These are phyloP conservation scores for Podospora pseudopauciseta DNA, from an alignment of 495 filamentous ascomycete genomes.

Conservation along the genomic window DNA sequence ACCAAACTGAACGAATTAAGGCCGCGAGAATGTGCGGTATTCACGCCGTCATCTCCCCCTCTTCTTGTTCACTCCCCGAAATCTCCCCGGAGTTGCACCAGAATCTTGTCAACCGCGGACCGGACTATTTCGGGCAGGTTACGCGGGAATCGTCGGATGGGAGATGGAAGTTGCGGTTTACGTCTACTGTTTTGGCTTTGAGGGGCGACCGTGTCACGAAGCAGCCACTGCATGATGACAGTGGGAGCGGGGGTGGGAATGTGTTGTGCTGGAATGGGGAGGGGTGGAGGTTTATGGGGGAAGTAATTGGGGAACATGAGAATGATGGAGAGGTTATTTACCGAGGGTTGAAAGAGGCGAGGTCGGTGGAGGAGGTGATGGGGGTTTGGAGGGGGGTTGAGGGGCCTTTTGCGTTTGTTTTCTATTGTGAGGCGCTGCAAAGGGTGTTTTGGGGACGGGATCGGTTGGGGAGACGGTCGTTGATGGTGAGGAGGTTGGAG, in stretches of 20 bases:
- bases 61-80: neutral
- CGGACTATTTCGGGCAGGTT: constrained; percentile 49
- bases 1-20: neutral
- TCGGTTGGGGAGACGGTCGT: constrained; percentile 78
- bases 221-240: constrained; percentile 66
- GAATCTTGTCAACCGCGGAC: constrained; percentile 45
- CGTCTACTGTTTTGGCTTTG: constrained; percentile 82
- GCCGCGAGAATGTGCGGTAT: constrained; percentile 46
- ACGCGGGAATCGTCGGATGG: constrained; percentile 25
- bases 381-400: constrained; percentile 59
- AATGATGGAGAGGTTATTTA: constrained; percentile 80
- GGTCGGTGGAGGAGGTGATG: constrained; percentile 40
- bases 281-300: constrained; percentile 70
- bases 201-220: constrained; percentile 65
- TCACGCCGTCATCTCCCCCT: constrained; percentile 36
- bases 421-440: constrained; percentile 60
- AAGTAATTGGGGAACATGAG: constrained; percentile 52
- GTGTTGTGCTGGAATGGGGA: constrained; percentile 98
- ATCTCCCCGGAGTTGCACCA: constrained; percentile 31
- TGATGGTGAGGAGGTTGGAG: constrained; percentile 53
- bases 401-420: constrained; percentile 91
- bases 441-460: constrained; percentile 79
- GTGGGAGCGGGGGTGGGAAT: constrained; percentile 55
- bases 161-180: constrained; percentile 52
- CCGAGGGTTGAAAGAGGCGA: constrained; percentile 46